Base-by-base conservation (phyloP, 2,329 filamentous ascomycete species). In the Mollisia scopiformis region DNA sequence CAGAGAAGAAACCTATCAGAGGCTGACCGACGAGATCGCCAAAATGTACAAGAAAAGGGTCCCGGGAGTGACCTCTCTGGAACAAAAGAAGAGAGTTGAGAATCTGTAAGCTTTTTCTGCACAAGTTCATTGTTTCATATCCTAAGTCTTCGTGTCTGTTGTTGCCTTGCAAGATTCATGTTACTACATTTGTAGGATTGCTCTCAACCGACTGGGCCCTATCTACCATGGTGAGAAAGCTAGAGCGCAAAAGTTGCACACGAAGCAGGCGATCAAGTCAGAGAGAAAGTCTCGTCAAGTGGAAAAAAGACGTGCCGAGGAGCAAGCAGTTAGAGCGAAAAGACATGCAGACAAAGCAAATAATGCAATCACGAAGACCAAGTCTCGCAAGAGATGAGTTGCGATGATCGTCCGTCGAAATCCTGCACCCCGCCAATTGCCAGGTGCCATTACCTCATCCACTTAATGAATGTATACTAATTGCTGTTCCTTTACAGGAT, bases 1-100 rank as follows among this genome's bases (percentile, higher is more conserved):
- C 52, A 62, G 62, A 56, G 60, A 68, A 14, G 69, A 72, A 46
- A 71, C 65, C 16, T 64, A 69, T 56, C 43, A 55, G 43, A 70
- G 67, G 21, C 64, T 75, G 0, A 47, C 59, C 56, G 63, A 71
- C 1, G 69, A 73, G 55, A 68, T 75, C 33, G 62, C 53, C 21
- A 51, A 59, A 8, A 67, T 73, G 3, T 72, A 71, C 41, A 68
- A 65, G 49, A 62, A 58, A 14, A 63, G 39, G 7, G 65, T 75
- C 10, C 73, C 72, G 1, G 72, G 72, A 0, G 56, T 68, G 5
- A 72, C 72, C 3, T 64, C 83, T 67, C 78, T 79, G 75, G 83
- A 82, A 71, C 80, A 85, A 62, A 81, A 79, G 62, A 78, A 82
- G 64, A 79, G 80, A 51, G 80, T 85, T 54, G 80, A 83, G 41